A percentile compares a stretch with the other conserved stretches of the same genome.
Conservation (phyloP, 2,329 filamentous ascomycete genomes). For the Diaporthe citriasiana region DNA sequence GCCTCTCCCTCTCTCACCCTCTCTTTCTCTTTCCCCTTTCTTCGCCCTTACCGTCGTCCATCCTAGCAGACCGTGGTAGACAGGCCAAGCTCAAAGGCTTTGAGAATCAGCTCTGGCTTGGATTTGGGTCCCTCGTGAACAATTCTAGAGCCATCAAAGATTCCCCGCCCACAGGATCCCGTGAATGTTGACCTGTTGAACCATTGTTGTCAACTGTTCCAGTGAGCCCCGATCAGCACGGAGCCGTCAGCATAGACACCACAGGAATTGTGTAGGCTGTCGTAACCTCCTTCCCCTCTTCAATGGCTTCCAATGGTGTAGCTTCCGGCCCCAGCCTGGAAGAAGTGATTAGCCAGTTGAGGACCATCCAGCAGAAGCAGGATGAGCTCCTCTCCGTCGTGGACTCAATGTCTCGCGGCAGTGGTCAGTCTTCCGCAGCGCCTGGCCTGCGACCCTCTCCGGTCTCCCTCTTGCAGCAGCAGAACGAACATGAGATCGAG, state of each 20-base stretch:
- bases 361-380: slow-evolving; percentile 42
- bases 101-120: slow-evolving; percentile 13
- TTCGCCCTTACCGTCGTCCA: background rate
- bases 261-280: slow-evolving; percentile 26
- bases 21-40: background rate
- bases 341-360: slow-evolving; percentile 42
- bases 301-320: slow-evolving; percentile 41
- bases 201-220: slow-evolving; percentile 14
- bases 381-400: slow-evolving; percentile 42
- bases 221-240: slow-evolving; percentile 20
- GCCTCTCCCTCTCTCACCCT: background rate
- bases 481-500: slow-evolving; percentile 38
- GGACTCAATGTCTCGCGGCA: slow-evolving; percentile 36
- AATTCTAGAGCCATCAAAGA: slow-evolving; percentile 14
- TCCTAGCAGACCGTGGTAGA: slow-evolving; percentile 20
- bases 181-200: slow-evolving; percentile 29
- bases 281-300: slow-evolving; percentile 7
- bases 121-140: slow-evolving; percentile 23
- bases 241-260: slow-evolving; percentile 15
- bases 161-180: background rate
- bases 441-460: slow-evolving; percentile 36
- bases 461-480: slow-evolving; percentile 27
- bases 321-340: slow-evolving; percentile 39
- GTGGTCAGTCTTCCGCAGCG: slow-evolving; percentile 2
- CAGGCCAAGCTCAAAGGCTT: slow-evolving; percentile 6